phyloP scores from a whole-genome alignment of 306 rosid species.

The Lathyrus sativus region DNA sequence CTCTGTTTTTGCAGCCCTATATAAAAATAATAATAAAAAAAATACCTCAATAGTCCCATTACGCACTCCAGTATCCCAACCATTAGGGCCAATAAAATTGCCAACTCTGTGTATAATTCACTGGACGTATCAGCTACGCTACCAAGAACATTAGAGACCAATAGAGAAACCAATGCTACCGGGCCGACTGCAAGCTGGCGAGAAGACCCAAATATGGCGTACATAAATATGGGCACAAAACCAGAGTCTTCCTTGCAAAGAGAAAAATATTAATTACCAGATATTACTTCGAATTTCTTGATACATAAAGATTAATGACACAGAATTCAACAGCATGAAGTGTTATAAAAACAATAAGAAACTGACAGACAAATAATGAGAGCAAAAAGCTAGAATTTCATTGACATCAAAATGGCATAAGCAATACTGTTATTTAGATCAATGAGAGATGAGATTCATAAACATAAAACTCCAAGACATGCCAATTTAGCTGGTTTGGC shows the following conservation, averaged over 20 bases:
- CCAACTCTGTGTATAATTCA: conserved; percentile 79
- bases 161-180: conserved; percentile 96
- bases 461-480: background rate
- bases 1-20: conserved; percentile 19
- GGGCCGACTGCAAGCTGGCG: conserved; percentile 99
- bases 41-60: conserved; percentile 93
- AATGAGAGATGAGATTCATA: conserved; percentile 11
- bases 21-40: background rate
- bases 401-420: conserved; percentile 26
- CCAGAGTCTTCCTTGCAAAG: conserved; percentile 64
- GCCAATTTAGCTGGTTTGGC: conserved; percentile 21
- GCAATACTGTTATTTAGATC: conserved; percentile 2
- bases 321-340: conserved; percentile 31
- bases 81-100: conserved; percentile 89
- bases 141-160: conserved; percentile 75
- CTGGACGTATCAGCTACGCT: conserved; percentile 76
- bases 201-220: conserved; percentile 93
- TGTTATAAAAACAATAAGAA: conserved; percentile 3
- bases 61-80: conserved; percentile 92
- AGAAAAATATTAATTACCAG: conserved; percentile 38
- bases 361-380: background rate
- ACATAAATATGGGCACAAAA: conserved; percentile 86
- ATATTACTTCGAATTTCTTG: background rate
- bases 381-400: conserved; percentile 13
- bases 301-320: conserved; percentile 25